Conservation (phyloP, 768 basidiomycete genomes). For the Chalciporus chontae region DNA sequence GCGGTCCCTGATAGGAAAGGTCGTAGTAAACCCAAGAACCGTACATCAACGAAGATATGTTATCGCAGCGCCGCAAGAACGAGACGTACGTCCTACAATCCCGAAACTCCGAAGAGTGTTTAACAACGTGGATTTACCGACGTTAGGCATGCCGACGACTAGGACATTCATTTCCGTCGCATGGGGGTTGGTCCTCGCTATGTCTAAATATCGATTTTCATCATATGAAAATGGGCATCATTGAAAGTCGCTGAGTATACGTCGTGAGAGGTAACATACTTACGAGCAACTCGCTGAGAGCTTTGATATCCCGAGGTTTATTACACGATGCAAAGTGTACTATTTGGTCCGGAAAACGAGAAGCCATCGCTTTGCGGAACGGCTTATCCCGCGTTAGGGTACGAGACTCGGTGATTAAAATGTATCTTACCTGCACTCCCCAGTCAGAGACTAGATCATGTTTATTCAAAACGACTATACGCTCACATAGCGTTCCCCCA, state of each 20-base stretch:
- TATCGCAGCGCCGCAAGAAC: slow-evolving; percentile 3
- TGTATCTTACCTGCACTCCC: slow-evolving; percentile 70
- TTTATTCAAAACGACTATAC: slow-evolving; percentile 90
- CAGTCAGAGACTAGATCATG: slow-evolving; percentile 85
- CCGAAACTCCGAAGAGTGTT: slow-evolving; percentile 88
- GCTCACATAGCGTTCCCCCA: slow-evolving; percentile 56
- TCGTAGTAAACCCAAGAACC: slow-evolving; percentile 3
- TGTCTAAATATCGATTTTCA: slow-evolving; percentile 40
- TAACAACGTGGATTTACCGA: slow-evolving; percentile 92
- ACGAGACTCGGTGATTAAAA: background rate
- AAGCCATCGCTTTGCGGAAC: slow-evolving; percentile 67
- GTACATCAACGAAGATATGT: background rate
- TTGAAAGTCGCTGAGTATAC: background rate
- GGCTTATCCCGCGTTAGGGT: slow-evolving; percentile 44
- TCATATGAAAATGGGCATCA: background rate
- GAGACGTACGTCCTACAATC: slow-evolving; percentile 74
- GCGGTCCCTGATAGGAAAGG: slow-evolving; percentile 52
- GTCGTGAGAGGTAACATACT: slow-evolving; percentile 47
- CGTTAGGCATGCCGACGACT: slow-evolving; percentile 98
- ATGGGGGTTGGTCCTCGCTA: slow-evolving; percentile 66
- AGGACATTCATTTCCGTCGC: slow-evolving; percentile 81
- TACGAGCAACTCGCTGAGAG: slow-evolving; percentile 64
- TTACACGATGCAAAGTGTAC: slow-evolving; percentile 74
- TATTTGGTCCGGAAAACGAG: slow-evolving; percentile 66
- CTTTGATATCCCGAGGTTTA: slow-evolving; percentile 58